These are phyloP conservation scores for Pythium vanterpoolii DNA, from an alignment of 352 stramenopile species.

Conservation along the genomic window DNA sequence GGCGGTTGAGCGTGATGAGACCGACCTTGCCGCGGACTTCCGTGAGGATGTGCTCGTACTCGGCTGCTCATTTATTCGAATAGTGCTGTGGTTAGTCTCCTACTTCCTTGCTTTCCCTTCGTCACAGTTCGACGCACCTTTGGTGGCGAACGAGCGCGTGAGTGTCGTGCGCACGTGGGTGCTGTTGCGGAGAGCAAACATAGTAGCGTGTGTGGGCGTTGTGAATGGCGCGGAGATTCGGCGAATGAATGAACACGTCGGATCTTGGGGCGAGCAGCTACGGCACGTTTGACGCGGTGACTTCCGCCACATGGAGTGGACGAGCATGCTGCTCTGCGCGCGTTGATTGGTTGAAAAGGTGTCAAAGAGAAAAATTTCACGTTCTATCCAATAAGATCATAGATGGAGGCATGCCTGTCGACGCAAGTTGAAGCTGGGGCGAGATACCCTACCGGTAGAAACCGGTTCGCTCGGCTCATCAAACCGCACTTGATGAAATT, in stretches of 20 bases:
- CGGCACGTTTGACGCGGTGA: too few species aligned
- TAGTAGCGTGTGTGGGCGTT: conserved; percentile 14
- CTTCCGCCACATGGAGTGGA: too few species aligned
- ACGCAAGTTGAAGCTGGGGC: conserved; percentile 34
- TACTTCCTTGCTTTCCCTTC: neutral
- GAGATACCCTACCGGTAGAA: conserved; percentile 48
- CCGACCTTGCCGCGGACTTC: conserved; percentile 90
- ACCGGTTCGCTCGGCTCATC: too few species aligned
- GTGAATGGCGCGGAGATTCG: conserved; percentile 13
- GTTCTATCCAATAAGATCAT: conserved; percentile 1
- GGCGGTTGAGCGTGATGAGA: conserved; percentile 95
- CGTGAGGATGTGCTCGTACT: conserved; percentile 86
- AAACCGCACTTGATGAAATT: too few species aligned
- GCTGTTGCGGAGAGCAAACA: conserved; percentile 49
- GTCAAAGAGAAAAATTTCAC: conserved; percentile 13
- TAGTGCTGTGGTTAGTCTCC: neutral
- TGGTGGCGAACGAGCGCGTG: conserved; percentile 49
- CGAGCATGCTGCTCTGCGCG: neutral
- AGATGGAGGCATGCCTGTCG: conserved; percentile 4
- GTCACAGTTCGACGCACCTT: conserved; percentile 27
- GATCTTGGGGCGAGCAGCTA: too few species aligned
- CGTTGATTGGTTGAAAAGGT: conserved; percentile 29
- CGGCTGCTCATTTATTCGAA: conserved; percentile 25
- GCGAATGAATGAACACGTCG: conserved; percentile 24
- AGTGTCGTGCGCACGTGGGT: conserved; percentile 23